Percentiles rank a stretch among this genome's conserved stretches.
phyloP scores from a whole-genome alignment of 2,329 filamentous ascomycete species.

The Nectriaceae sp. region DNA sequence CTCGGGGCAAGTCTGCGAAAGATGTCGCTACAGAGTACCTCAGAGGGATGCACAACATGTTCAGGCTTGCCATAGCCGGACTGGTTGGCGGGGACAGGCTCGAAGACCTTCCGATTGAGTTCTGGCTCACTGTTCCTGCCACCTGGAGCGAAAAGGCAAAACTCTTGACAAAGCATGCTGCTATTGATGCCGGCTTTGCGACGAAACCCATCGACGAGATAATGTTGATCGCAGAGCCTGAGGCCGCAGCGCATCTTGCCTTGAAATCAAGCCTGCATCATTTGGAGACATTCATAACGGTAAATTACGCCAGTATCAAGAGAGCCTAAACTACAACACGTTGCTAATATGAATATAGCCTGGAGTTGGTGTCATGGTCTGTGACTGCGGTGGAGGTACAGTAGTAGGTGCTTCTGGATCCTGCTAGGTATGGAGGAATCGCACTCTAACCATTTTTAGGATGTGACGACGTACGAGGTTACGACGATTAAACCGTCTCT shows the following conservation, averaged over 20 bases:
- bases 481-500: too few relatives aligned
- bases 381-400: too few relatives aligned
- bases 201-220: constrained; percentile 3
- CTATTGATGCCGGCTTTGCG: constrained; percentile 9
- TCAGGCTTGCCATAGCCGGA: constrained; percentile 1
- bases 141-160: constrained; percentile 14
- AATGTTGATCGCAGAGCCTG: constrained; percentile 14
- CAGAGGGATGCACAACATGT: constrained; percentile 12
- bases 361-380: too few relatives aligned
- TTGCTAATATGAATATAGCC: too few relatives aligned
- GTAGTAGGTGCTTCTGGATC: too few relatives aligned
- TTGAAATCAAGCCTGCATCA: constrained; percentile 5
- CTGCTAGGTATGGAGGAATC: too few relatives aligned
- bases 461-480: too few relatives aligned
- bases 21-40: constrained; percentile 11
- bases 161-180: constrained; percentile 8
- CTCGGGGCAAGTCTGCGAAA: constrained; percentile 7
- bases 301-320: constrained; percentile 39
- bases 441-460: too few relatives aligned
- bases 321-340: too few relatives aligned
- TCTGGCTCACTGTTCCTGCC: constrained; percentile 16
- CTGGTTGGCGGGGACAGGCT: constrained; percentile 1
- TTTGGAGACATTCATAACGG: constrained; percentile 53
- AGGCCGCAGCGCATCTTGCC: constrained; percentile 12
- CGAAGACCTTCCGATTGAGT: constrained; percentile 3